Evolutionary conservation across 129 eudicot species (phyloP).

Genomic region (Helianthus tuberosus): DNA sequence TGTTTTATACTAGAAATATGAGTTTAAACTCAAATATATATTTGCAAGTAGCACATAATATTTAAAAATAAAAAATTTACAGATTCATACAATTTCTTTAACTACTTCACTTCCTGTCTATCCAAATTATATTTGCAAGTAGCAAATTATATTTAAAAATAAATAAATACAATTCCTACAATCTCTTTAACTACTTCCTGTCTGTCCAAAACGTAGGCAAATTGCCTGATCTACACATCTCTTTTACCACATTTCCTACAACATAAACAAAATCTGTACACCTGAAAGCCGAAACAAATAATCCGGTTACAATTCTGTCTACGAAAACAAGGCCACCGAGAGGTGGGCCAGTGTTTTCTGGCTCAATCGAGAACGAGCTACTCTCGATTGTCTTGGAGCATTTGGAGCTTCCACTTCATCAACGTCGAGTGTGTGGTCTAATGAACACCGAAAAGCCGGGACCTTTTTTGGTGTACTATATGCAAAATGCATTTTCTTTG

Average conservation of each 20-base stretch:
- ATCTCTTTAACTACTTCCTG: neutral
- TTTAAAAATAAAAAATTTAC: no score
- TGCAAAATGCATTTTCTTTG: constrained; percentile 71
- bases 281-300: constrained; percentile 4
- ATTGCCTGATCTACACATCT: constrained; percentile 22
- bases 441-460: constrained; percentile 40
- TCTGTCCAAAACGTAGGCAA: neutral
- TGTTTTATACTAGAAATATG: no score
- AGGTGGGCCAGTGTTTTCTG: constrained; percentile 55
- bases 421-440: constrained; percentile 35
- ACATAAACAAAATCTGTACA: constrained; percentile 19
- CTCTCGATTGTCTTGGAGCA: constrained; percentile 70
- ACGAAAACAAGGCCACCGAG: constrained; percentile 66
- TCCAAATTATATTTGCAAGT: neutral
- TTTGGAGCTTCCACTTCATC: constrained; percentile 68
- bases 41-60: no score
- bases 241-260: constrained; percentile 16
- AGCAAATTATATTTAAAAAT: neutral
- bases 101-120: neutral
- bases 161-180: neutral
- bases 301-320: constrained; percentile 25
- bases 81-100: no score
- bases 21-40: no score
- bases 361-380: constrained; percentile 49
- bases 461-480: constrained; percentile 75